phyloP scores from a whole-genome alignment of 352 stramenopile genomes.

The Pythium insidiosum region DNA sequence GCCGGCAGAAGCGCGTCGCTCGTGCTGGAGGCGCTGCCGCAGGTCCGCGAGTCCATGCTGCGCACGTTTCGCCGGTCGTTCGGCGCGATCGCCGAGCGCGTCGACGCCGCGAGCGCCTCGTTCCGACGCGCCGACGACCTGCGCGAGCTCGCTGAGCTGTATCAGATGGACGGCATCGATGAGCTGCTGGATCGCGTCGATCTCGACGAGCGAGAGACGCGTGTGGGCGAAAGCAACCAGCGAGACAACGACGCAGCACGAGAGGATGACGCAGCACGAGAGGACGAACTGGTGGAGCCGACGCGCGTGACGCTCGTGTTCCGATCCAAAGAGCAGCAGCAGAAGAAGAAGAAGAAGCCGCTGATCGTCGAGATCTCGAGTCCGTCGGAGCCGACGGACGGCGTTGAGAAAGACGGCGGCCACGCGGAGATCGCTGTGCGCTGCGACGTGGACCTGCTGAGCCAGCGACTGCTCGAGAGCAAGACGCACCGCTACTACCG shows the following conservation, averaged over 20 bases:
- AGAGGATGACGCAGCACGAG: slow-evolving; percentile 5
- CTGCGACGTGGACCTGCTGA: slow-evolving; percentile 32
- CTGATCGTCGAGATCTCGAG: slow-evolving; percentile 68
- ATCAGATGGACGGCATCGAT: slow-evolving; percentile 74
- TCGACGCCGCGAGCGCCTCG: slow-evolving; percentile 29
- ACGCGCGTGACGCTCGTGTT: slow-evolving; percentile 35
- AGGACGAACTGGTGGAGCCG: slow-evolving; percentile 13
- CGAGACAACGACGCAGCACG: background rate
- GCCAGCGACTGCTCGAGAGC: slow-evolving; percentile 44
- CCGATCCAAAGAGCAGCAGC: slow-evolving; percentile 13
- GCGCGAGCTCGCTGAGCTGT: slow-evolving; percentile 57
- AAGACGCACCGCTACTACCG: slow-evolving; percentile 49
- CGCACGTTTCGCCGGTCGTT: slow-evolving; percentile 33
- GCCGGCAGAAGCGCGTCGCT: slow-evolving; percentile 31
- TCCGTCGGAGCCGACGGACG: no score
- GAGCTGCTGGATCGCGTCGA: slow-evolving; percentile 44
- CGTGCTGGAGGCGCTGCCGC: slow-evolving; percentile 76
- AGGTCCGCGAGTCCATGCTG: slow-evolving; percentile 45
- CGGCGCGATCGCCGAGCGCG: slow-evolving; percentile 26
- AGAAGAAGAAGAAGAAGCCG: slow-evolving; percentile 20
- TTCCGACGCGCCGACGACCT: slow-evolving; percentile 58
- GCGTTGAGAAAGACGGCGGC: no score
- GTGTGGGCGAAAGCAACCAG: slow-evolving; percentile 1
- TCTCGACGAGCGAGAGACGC: slow-evolving; percentile 11
- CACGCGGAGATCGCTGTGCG: slow-evolving; percentile 28